Percentiles rank a stretch among this genome's conserved stretches.
phyloP scores from a whole-genome alignment of 768 basidiomycete species.

The Baorangia bicolor region DNA sequence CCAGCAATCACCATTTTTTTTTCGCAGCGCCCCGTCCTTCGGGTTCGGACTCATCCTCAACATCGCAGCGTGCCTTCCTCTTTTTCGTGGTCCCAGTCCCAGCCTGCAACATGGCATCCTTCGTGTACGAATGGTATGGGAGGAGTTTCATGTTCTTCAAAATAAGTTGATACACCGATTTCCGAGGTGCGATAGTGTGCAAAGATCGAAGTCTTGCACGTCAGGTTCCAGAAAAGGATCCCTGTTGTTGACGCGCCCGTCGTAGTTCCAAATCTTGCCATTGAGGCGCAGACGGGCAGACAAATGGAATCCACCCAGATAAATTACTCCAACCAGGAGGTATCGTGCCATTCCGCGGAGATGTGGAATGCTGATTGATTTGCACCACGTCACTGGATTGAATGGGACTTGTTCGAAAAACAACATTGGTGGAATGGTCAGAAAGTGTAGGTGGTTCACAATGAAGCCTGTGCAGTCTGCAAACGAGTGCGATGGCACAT shows the following conservation, averaged over 20 bases:
- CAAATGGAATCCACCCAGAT: conserved; percentile 2
- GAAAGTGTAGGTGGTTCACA: too few relatives aligned
- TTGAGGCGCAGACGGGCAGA: background rate
- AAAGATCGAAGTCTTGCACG: background rate
- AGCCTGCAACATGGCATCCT: too few relatives aligned
- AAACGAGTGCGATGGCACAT: too few relatives aligned
- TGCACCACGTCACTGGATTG: background rate
- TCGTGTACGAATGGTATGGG: too few relatives aligned
- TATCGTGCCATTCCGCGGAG: background rate
- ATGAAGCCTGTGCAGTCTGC: too few relatives aligned
- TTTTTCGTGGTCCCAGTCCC: too few relatives aligned
- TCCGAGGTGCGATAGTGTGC: background rate
- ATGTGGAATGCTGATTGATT: background rate
- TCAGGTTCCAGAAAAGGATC: background rate
- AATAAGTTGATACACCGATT: too few relatives aligned
- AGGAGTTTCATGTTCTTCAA: too few relatives aligned
- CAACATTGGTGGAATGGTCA: background rate
- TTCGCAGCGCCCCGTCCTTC: too few relatives aligned
- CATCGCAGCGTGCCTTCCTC: too few relatives aligned
- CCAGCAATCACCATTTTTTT: too few relatives aligned
- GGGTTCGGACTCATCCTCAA: too few relatives aligned
- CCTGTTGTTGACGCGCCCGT: background rate
- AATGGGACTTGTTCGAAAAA: background rate
- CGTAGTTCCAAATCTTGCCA: conserved; percentile 1
- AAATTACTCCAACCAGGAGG: background rate